These are phyloP conservation scores for Pluteus cervinus DNA, from an alignment of 768 basidiomycete species.

Conservation along the genomic window DNA sequence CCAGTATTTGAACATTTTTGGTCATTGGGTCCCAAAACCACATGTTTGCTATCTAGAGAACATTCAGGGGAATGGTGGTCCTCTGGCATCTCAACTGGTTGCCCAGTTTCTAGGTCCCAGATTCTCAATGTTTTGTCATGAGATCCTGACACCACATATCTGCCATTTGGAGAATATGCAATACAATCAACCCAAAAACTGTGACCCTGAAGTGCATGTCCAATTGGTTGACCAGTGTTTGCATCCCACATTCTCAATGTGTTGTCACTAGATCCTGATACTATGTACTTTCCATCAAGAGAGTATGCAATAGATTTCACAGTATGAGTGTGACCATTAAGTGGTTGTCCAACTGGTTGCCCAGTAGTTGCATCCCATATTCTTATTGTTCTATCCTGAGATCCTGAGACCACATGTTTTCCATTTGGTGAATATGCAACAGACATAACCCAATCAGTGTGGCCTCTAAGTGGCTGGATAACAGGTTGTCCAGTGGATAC, in stretches of 20 bases:
- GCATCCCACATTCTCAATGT: conserved; percentile 2
- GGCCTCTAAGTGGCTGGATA: background rate
- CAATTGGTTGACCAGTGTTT: background rate
- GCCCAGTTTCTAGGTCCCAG: background rate
- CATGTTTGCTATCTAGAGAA: no score
- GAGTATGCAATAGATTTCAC: no score
- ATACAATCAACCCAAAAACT: no score
- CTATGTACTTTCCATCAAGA: no score
- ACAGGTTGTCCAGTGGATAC: background rate
- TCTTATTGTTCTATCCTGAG: background rate
- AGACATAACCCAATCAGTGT: no score
- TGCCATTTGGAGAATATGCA: conserved; percentile 1
- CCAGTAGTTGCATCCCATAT: conserved; percentile 1
- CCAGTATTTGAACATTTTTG: no score
- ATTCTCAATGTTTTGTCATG: background rate
- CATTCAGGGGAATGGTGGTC: no score
- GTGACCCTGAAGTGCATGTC: background rate
- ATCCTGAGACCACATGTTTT: conserved; percentile 1
- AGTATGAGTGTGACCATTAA: conserved; percentile 2
- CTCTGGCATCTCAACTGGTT: background rate
- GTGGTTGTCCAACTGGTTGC: background rate
- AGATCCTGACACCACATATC: conserved; percentile 1
- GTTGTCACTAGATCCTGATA: background rate
- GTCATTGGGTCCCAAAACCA: no score
- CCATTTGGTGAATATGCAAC: conserved; percentile 1